phyloP scores from a whole-genome alignment of 2,329 filamentous ascomycete genomes.

The Colletotrichum gigasporum region DNA sequence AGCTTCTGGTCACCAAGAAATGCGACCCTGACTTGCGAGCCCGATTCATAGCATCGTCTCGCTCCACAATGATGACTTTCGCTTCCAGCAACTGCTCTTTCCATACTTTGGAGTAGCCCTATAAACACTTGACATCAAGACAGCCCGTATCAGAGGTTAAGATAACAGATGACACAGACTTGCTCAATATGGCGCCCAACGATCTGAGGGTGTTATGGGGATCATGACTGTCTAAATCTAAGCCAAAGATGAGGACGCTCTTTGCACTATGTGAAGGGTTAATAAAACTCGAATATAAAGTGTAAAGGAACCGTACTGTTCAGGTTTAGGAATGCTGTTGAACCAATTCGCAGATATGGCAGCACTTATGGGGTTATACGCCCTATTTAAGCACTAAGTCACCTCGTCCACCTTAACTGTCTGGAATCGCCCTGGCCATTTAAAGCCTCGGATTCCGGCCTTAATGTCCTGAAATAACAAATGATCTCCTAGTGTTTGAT shows the following conservation, averaged over 20 bases:
- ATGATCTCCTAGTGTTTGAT: slow-evolving; percentile 31
- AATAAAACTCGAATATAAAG: not conserved
- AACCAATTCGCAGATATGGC: slow-evolving; percentile 48
- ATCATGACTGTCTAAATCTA: not conserved
- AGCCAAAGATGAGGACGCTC: not conserved
- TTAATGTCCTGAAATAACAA: slow-evolving; percentile 36
- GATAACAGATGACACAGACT: not conserved
- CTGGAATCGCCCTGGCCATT: slow-evolving; percentile 46
- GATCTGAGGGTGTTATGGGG: not conserved
- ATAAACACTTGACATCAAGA: not conserved
- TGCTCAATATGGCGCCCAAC: not conserved
- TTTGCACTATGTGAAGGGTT: not conserved
- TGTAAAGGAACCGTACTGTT: not conserved
- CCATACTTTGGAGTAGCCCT: not conserved
- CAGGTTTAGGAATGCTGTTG: not conserved
- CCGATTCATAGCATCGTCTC: not conserved
- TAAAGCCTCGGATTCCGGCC: slow-evolving; percentile 37
- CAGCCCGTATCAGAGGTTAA: not conserved
- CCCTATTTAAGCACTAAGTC: slow-evolving; percentile 52
- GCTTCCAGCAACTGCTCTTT: not conserved
- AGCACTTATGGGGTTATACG: slow-evolving; percentile 53
- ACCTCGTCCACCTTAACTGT: slow-evolving; percentile 34
- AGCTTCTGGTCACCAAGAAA: not conserved
- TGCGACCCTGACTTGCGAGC: not conserved
- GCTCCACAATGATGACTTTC: not conserved